phyloP scores from a whole-genome alignment of 768 basidiomycete species.

The Russula emetica region DNA sequence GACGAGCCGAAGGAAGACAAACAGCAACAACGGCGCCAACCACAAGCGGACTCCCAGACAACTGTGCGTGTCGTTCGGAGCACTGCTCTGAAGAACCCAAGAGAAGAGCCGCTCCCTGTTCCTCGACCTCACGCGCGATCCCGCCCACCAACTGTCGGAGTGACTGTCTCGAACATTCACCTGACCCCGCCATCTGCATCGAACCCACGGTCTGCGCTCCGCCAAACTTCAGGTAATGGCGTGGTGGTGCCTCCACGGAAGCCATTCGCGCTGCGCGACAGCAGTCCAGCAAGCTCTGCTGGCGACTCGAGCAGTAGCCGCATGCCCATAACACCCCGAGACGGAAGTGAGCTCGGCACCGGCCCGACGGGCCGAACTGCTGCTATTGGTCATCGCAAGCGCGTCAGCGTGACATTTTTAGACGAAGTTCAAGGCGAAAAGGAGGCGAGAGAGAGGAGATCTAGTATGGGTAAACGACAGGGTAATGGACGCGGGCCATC shows the following conservation, averaged over 20 bases:
- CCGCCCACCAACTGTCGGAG: neutral
- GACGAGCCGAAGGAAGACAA: neutral
- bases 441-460: slow-evolving; percentile 33
- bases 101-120: slow-evolving; percentile 17
- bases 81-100: neutral
- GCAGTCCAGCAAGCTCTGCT: slow-evolving; percentile 80
- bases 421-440: slow-evolving; percentile 39
- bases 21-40: slow-evolving; percentile 1
- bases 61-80: slow-evolving; percentile 20
- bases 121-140: slow-evolving; percentile 5
- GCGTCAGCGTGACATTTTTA: slow-evolving; percentile 66
- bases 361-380: slow-evolving; percentile 29
- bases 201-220: slow-evolving; percentile 3
- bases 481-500: neutral
- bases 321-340: slow-evolving; percentile 69
- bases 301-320: slow-evolving; percentile 79
- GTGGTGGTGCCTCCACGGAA: slow-evolving; percentile 33
- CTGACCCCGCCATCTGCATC: slow-evolving; percentile 11
- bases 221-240: neutral
- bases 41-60: slow-evolving; percentile 7
- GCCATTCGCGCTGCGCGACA: slow-evolving; percentile 55
- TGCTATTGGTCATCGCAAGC: slow-evolving; percentile 43
- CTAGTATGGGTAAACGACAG: slow-evolving; percentile 12
- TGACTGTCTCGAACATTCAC: slow-evolving; percentile 22
- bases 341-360: slow-evolving; percentile 60